Conservation (phyloP, 2,329 filamentous ascomycete species). For the Aaosphaeria pasadenensis region DNA sequence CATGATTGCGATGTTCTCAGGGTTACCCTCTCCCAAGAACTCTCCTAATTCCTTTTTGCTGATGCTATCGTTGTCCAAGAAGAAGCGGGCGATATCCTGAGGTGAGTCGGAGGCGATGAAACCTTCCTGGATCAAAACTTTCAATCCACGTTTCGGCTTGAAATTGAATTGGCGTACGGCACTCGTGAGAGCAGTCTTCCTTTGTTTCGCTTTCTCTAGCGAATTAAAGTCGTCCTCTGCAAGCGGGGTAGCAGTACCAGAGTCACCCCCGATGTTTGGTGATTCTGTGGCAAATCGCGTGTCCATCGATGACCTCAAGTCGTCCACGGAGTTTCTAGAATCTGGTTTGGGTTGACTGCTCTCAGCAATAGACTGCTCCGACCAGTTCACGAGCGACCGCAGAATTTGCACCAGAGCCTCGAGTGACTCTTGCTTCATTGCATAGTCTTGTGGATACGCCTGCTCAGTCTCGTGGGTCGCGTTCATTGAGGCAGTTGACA, state of each 20-base stretch:
- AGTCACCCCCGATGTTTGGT: slow-evolving; percentile 56
- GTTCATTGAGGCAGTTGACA: slow-evolving; percentile 75
- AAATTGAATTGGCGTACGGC: slow-evolving; percentile 93
- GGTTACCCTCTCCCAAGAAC: slow-evolving; percentile 88
- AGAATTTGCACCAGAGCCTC: slow-evolving; percentile 87
- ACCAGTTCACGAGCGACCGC: slow-evolving; percentile 90
- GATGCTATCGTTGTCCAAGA: slow-evolving; percentile 76
- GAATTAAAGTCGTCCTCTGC: slow-evolving; percentile 87
- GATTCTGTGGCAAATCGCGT: slow-evolving; percentile 59
- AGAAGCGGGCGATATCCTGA: slow-evolving; percentile 78
- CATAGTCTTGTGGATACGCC: slow-evolving; percentile 82
- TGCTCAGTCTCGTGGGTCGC: slow-evolving; percentile 56
- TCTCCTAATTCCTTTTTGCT: slow-evolving; percentile 94
- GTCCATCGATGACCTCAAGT: slow-evolving; percentile 74
- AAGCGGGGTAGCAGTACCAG: slow-evolving; percentile 40
- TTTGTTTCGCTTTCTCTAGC: slow-evolving; percentile 90
- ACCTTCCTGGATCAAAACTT: slow-evolving; percentile 75
- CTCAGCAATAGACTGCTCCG: slow-evolving; percentile 61
- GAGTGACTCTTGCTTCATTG: slow-evolving; percentile 83
- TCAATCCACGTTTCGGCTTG: slow-evolving; percentile 93
- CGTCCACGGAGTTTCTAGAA: slow-evolving; percentile 54
- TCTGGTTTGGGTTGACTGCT: slow-evolving; percentile 41
- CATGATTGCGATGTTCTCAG: slow-evolving; percentile 95
- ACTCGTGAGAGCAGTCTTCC: slow-evolving; percentile 87
- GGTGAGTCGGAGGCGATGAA: slow-evolving; percentile 81